Percentiles rank a stretch among this genome's conserved stretches.
Conservation (phyloP, 148 eudicot genomes). For the Rhododendron molle region DNA sequence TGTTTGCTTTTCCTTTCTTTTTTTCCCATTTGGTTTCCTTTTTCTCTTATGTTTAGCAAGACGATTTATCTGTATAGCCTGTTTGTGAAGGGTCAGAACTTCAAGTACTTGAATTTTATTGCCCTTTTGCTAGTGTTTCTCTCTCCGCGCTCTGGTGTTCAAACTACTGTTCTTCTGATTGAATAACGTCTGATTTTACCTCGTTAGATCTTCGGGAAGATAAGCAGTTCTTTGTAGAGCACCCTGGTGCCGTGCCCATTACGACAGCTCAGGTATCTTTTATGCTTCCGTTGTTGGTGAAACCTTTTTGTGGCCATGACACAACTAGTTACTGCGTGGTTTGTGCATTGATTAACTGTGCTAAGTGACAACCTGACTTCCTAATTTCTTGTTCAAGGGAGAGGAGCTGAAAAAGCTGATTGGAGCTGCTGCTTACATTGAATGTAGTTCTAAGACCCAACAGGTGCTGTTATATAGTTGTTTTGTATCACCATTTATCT, state of each 20-base stretch:
- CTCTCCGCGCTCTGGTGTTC: not conserved
- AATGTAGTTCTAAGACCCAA: slow-evolving; percentile 86
- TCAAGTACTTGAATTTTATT: not conserved
- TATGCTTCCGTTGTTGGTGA: slow-evolving; percentile 1
- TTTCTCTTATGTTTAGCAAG: not conserved
- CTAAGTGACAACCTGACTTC: not conserved
- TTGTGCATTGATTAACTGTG: not conserved
- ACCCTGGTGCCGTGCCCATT: slow-evolving; percentile 82
- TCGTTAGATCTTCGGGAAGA: slow-evolving; percentile 83
- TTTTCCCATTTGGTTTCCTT: not conserved
- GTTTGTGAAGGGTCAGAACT: not conserved
- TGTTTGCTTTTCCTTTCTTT: not conserved
- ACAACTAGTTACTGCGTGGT: not conserved
- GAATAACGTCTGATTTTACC: not conserved
- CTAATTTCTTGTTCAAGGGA: slow-evolving; percentile 41
- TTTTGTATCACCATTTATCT: not conserved
- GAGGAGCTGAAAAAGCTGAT: slow-evolving; percentile 74
- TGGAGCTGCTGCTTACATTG: slow-evolving; percentile 79
- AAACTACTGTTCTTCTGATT: not conserved
- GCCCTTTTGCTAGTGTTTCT: not conserved
- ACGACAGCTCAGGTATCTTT: slow-evolving; percentile 62
- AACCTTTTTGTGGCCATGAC: not conserved
- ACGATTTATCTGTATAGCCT: not conserved
- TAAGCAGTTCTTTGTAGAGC: slow-evolving; percentile 65
- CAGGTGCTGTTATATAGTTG: slow-evolving; percentile 42